Evolutionary conservation across 2,329 filamentous ascomycete genomes (phyloP).

Genomic region (Aspergillus fumigatus): DNA sequence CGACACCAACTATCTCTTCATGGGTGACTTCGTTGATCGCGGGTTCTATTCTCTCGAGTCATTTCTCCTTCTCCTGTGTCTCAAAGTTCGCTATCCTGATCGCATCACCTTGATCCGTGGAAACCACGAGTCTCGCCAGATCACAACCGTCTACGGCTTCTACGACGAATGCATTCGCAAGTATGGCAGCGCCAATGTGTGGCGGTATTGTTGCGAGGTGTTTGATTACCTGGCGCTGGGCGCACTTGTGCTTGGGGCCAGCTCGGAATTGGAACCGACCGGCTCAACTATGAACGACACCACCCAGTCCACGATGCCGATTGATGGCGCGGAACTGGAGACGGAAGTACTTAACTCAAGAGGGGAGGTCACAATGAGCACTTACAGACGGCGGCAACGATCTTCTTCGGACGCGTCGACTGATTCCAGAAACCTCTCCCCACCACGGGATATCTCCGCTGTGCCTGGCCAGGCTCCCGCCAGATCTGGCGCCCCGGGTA

Average conservation of each 20-base stretch:
- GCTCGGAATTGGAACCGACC: conserved; percentile 60
- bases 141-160: conserved; percentile 96
- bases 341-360: conserved; percentile 88
- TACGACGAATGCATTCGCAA: conserved; percentile 96
- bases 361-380: conserved; percentile 67
- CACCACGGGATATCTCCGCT: conserved; percentile 41
- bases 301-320: conserved; percentile 48
- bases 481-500: conserved; percentile 70
- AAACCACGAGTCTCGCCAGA: conserved; percentile 94
- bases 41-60: conserved; percentile 98
- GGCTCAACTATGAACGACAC: conserved; percentile 42
- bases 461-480: conserved; percentile 42
- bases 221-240: conserved; percentile 95
- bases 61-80: conserved; percentile 87
- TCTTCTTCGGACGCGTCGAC: conserved; percentile 30
- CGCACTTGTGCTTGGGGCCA: conserved; percentile 83
- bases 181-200: conserved; percentile 94
- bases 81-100: conserved; percentile 96
- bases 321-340: conserved; percentile 70
- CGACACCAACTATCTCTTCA: conserved; percentile 95
- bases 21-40: conserved; percentile 97
- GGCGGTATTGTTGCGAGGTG: conserved; percentile 95
- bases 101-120: conserved; percentile 94
- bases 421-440: conserved; percentile 35
- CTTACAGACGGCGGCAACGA: conserved; percentile 31